Evolutionary conservation across 345 rosid genomes (phyloP).

Genomic region (Anacardium occidentale): DNA sequence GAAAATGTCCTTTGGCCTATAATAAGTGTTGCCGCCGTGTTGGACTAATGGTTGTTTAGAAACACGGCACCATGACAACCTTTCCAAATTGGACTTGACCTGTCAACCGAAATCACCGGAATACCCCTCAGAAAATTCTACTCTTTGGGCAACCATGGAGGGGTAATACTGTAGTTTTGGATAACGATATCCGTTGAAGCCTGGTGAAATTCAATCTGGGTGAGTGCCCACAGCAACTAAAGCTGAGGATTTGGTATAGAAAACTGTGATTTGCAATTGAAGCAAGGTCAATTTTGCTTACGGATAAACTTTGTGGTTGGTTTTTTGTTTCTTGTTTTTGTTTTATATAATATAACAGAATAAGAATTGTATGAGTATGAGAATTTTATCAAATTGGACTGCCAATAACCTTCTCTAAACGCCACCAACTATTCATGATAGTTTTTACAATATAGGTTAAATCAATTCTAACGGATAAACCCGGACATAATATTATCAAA

Average conservation of each 20-base stretch:
- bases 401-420: too few relatives aligned
- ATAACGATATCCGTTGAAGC: neutral
- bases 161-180: neutral
- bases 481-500: too few relatives aligned
- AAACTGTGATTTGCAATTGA: neutral
- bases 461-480: too few relatives aligned
- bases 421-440: too few relatives aligned
- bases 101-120: neutral
- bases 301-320: neutral
- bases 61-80: slow-evolving; percentile 25
- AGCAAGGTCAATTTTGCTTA: neutral
- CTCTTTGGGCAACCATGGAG: neutral
- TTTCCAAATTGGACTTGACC: slow-evolving; percentile 29
- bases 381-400: too few relatives aligned
- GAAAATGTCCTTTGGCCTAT: too few relatives aligned
- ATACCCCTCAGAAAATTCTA: neutral
- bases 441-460: too few relatives aligned
- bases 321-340: neutral
- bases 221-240: neutral
- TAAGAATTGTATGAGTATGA: too few relatives aligned
- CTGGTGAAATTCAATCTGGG: neutral
- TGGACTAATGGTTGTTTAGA: slow-evolving; percentile 28
- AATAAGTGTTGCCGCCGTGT: slow-evolving; percentile 35
- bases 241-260: neutral
- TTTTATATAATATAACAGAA: neutral